Evolutionary conservation across 768 basidiomycete species (phyloP), one percentile per base, ranked within the genome.

Genomic region (Tephrocybe sp.): DNA sequence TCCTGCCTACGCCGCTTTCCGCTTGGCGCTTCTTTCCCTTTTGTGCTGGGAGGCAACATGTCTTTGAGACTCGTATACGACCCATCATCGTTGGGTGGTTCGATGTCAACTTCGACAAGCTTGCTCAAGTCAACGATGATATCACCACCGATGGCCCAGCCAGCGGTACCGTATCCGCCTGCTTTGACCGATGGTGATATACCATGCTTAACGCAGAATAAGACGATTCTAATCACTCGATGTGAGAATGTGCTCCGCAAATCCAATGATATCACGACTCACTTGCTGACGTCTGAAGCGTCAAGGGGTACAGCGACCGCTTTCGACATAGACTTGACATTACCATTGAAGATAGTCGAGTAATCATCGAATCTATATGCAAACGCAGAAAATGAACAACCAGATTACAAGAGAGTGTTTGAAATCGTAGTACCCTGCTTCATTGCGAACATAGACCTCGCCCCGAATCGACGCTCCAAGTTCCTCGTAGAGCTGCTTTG

Each of bases 111-210:
- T 30, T 85, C 83, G 45, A 73, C 72, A 42, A 97, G 69, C 57
- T 76, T 79, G 59, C 76, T 79, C 41, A 95, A 68, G 68, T 95
- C 94, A 56, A 94, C 66, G 60, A 95, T 83, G 49, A 95, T 73
- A 59, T 94, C 86, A 30, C 94, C 94, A 13, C 83, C 83, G 46
- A 94, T 80, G 40, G 90, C 82, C 88, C 91, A 92, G 1, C 91
- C 93, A 9, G 86, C 90, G 1, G 89, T 94, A 5, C 92, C 94
- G 61, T 88, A 94, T 0, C 94, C 94, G 21, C 94, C 94, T 1
- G 90, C 88, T 63, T 91, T 93, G 58, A 93, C 78, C 8, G 90
- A 92, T 4, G 87, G 79, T 9, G 86, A 82, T 2, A 94, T 69
- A 0, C 69, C 68, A 60, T 92, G 75, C 46, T 81, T 79, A n/a